Base-by-base conservation (phyloP, 1,284 basidiomycete species). In the Termitomyces sp. region DNA sequence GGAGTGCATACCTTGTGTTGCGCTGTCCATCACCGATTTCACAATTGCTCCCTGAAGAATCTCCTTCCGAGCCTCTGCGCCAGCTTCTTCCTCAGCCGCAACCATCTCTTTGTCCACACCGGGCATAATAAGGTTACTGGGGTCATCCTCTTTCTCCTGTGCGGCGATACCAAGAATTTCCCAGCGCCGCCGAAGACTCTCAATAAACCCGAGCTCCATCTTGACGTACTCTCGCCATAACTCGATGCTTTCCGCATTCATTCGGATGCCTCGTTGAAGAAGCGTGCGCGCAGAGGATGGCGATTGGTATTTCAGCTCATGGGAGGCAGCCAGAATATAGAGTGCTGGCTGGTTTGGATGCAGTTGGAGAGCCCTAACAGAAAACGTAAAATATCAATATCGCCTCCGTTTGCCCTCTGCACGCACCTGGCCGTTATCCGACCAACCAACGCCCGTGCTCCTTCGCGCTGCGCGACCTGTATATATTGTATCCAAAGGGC, bases 401-500 rank as follows among this genome's bases (percentile, higher is more conserved):
- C 24, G 12, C 30, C 15, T n/a, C 19, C 8, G 21, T n/a, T 7
- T n/a, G 21, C 3, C 8, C 15, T 17, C 7, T 30, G 31, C 31
- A 54, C 80, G 53, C 64, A 89, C 86, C 86, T 82, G 47, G 88
- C 90, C 52, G 80, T 88, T 64, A 92, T 82, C 34, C 86, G 77
- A 5, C 89, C 88, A 2, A 93, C 90, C 10, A 96, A 78, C 54
- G 90, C 85, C 12, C 84, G 78, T 62, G 94, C 94, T 4, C 87
- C 84, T 67, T 91, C 84, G 44, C 82, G 80, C 67, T 90, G 87
- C 1, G 93, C 93, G 36, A 92, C 81, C 58, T 90, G 80, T 55
- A 96, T 84, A 66, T 97, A 97, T 58, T 93, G 86, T 49, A 90
- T 74, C 94, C 94, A 98, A 0, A 94, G 78, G 1, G 81, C 85